Evolutionary conservation across 176 grass and related monocot species (phyloP).

Genomic region (Zizania latifolia): DNA sequence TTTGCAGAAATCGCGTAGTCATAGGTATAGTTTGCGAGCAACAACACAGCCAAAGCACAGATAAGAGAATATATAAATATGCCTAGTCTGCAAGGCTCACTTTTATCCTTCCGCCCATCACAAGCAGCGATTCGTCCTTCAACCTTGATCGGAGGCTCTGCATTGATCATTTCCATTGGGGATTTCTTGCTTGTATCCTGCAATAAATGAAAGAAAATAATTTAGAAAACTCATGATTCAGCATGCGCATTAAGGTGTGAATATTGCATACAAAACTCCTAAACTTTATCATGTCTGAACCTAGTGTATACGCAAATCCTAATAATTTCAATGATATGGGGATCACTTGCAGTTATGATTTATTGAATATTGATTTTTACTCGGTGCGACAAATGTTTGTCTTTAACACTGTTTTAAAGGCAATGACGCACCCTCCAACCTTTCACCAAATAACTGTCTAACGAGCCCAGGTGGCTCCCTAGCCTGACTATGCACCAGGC

Average conservation of each 20-base stretch:
- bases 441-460: background rate
- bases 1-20: slow-evolving; percentile 1
- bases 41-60: background rate
- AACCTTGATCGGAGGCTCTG: slow-evolving; percentile 80
- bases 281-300: slow-evolving; percentile 14
- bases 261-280: background rate
- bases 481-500: background rate
- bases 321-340: background rate
- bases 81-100: background rate
- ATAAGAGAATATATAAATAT: background rate
- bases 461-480: too few relatives aligned
- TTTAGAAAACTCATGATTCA: slow-evolving; percentile 13
- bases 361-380: background rate
- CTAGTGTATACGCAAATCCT: slow-evolving; percentile 1
- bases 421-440: background rate
- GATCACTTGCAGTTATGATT: background rate
- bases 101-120: slow-evolving; percentile 69
- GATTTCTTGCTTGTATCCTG: slow-evolving; percentile 96
- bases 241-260: background rate
- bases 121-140: slow-evolving; percentile 71
- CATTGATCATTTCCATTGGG: slow-evolving; percentile 92
- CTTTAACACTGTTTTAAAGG: background rate
- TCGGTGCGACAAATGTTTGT: background rate
- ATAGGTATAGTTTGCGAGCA: background rate
- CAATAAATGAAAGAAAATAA: background rate